Base-by-base conservation (phyloP, 768 basidiomycete genomes). In the Lentinula lateritia region DNA sequence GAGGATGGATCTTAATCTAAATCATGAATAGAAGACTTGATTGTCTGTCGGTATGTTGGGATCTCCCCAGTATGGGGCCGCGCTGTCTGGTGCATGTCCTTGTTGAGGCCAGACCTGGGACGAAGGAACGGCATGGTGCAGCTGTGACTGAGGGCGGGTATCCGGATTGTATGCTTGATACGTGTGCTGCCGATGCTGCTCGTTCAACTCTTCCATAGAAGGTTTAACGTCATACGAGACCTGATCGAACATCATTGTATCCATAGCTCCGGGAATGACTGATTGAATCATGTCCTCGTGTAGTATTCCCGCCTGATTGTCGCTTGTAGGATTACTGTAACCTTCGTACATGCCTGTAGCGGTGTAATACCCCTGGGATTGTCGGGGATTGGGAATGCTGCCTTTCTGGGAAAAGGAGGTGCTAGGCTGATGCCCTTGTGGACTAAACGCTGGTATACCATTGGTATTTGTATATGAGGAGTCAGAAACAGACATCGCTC, bases 221-320 rank as follows among this genome's bases (percentile, higher is more conserved):
- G 59, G 59, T 23, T 60, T 60, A 8, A 60, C 38, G 32, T 60
- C 59, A 41, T 60, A 60, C 38, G 58, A 38, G 20, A 59, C 46
- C 20, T 15, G 41, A 32, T 59, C 58, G 34, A 48, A 59, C 32
- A 59, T 59, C 58, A 59, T 35, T 16, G 43, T n/a, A 5, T 58
- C 56, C 20, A 58, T 35, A 12, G 28, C 42, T 43, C 45, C 56
- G 28, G 20, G n/a, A 28, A 58, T 46, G 7, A 58, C 45, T 9
- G 53, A 54, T 18, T 54, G 53, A 43, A 38, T 48, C 48, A 52
- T 52, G n/a, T 52, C 50, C n/a, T 50, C 59, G 20, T 52, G 50
- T 10, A 42, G 42, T 15, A 50, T 41, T 13, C 41, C 48, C n/a
- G 48, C 10, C 32, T 43, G 57, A 18, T 23, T 16, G 4, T 46